Evolutionary conservation across 306 rosid species (phyloP).

Genomic region (Echinosophora koreensis): DNA sequence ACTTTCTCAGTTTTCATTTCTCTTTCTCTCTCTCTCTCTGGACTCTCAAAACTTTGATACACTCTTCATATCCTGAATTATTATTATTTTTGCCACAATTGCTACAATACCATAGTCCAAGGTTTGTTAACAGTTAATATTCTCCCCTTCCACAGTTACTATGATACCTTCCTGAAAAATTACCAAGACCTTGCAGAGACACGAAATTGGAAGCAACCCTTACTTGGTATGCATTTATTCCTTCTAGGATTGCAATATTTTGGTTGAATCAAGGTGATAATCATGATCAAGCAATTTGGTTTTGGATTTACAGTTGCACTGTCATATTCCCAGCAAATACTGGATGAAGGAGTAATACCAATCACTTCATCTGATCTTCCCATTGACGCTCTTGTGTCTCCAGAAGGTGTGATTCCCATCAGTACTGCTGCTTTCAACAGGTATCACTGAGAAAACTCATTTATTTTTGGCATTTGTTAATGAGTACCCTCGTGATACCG

Average conservation of each 20-base stretch:
- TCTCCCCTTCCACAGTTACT: constrained; percentile 60
- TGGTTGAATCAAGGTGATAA: constrained; percentile 31
- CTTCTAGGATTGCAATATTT: constrained; percentile 18
- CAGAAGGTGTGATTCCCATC: constrained; percentile 83
- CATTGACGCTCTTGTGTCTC: constrained; percentile 84
- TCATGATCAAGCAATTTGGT: constrained; percentile 25
- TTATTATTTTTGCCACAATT: background rate
- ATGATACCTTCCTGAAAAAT: constrained; percentile 83
- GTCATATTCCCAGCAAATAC: constrained; percentile 82
- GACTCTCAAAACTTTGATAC: too few species aligned
- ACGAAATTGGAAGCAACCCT: constrained; percentile 85
- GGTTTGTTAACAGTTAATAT: constrained; percentile 31
- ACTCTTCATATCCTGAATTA: background rate
- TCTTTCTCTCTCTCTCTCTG: too few species aligned
- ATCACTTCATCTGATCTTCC: constrained; percentile 70
- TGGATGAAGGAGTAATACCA: constrained; percentile 79
- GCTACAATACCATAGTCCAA: constrained; percentile 22
- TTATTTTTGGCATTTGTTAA: constrained; percentile 27
- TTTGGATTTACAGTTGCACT: constrained; percentile 75
- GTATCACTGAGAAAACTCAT: constrained; percentile 49
- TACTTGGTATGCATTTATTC: constrained; percentile 66
- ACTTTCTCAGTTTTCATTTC: too few species aligned
- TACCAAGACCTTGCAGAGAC: constrained; percentile 79
- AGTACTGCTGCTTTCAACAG: constrained; percentile 72
- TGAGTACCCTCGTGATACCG: background rate